These are phyloP conservation scores for Candida sithepensis DNA, from an alignment of 805 yeast species.

Conservation along the genomic window DNA sequence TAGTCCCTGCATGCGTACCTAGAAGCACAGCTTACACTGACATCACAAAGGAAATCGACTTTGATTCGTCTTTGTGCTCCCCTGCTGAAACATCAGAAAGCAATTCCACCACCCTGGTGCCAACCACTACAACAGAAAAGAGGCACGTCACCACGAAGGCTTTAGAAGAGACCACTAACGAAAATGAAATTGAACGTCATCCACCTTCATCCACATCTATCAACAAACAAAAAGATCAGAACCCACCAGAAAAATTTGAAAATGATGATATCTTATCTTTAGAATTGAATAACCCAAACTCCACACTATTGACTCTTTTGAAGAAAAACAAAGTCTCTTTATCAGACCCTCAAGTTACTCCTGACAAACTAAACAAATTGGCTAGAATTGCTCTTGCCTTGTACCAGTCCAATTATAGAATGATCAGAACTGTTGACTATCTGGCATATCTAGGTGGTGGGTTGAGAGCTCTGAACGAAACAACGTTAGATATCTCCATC, in stretches of 20 bases:
- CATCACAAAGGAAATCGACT: background rate
- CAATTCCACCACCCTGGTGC: background rate
- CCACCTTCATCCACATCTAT: too few relatives aligned
- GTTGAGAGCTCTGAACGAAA: conserved; percentile 13
- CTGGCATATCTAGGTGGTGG: conserved; percentile 27
- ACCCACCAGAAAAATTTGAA: background rate
- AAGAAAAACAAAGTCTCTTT: background rate
- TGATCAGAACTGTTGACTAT: conserved; percentile 20
- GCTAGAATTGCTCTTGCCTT: conserved; percentile 30
- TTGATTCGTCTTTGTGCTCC: background rate
- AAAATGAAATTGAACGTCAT: too few relatives aligned
- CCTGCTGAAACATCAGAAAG: background rate
- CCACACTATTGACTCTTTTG: background rate
- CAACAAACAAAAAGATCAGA: background rate
- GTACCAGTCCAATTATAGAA: conserved; percentile 28
- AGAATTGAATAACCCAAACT: background rate
- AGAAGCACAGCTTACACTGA: conserved; percentile 1
- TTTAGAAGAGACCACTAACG: background rate
- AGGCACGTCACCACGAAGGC: background rate
- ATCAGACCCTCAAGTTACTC: background rate
- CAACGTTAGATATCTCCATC: conserved; percentile 33
- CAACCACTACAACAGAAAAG: background rate
- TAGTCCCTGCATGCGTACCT: background rate
- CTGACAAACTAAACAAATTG: conserved; percentile 6
- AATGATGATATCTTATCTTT: background rate